Evolutionary conservation across 2,329 filamentous ascomycete genomes (phyloP), one percentile per base, ranked within the genome.

Genomic region (Cyphellophora europaea): DNA sequence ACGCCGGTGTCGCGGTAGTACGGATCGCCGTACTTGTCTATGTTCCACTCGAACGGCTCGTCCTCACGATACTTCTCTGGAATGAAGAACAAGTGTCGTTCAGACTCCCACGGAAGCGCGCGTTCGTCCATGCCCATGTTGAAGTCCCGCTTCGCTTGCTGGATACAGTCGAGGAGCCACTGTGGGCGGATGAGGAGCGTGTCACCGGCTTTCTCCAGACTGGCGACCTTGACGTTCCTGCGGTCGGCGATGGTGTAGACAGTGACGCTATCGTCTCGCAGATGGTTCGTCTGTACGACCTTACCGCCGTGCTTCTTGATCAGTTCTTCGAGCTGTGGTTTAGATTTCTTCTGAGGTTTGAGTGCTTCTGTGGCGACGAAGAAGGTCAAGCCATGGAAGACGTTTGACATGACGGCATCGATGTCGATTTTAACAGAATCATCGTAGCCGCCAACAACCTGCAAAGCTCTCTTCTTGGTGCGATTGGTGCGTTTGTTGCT

Each of bases 141-240:
- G 27, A 57, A 51, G 43, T 78, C 68, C 29, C 64, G 66, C 40
- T 70, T 52, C 10, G 53, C 51, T 45, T 77, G 70, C 19, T 71
- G 70, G 19, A 93, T 67, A 49, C 85, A 91, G 55, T 96, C 87
- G 17, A 83, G 66, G 2, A 96, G 63, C 91, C 91, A 98, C 5
- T 66, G 69, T 0, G 88, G 82, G 14, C 76, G 75, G 37, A 96
- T 69, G 33, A 98, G 79, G 47, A 85, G 79, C 5, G 74, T 69
- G 0, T 73, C 66, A 3, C 77, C 79, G 5, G 66, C 68, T 50
- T 91, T 93, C 42, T 86, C 77, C 6, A 95, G 59, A 6, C 84
- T 87, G 2, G 84, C 83, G 1, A 88, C 87, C 51, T 88, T 88
- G 47, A 96, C 78, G 0, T 73, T 67, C 75, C 70, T 28, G 69